phyloP scores from a whole-genome alignment of 805 yeast genomes.

The Saccharomycopsis babjevae region DNA sequence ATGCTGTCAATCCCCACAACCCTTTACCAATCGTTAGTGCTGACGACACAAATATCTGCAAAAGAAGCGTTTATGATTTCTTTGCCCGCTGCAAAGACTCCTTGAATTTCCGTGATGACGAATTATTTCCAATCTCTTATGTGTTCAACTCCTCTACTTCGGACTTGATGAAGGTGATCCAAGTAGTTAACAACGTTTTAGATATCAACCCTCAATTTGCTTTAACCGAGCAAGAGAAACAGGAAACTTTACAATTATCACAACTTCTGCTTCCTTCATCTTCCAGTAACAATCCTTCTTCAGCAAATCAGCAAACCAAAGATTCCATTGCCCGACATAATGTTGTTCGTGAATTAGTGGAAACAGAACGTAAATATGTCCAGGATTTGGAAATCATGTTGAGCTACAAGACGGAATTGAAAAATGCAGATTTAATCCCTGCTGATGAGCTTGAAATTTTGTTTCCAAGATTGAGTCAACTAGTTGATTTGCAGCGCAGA shows the following conservation, averaged over 20 bases:
- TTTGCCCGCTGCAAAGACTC: constrained; percentile 75
- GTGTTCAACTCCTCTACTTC: constrained; percentile 77
- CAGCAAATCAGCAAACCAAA: constrained; percentile 20
- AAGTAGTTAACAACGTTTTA: constrained; percentile 58
- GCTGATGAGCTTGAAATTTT: constrained; percentile 71
- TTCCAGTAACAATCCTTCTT: not conserved
- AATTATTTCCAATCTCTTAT: constrained; percentile 80
- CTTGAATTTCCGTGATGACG: constrained; percentile 65
- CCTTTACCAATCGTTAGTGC: constrained; percentile 57
- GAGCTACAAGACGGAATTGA: constrained; percentile 57
- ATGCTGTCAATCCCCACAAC: constrained; percentile 50
- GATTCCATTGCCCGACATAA: constrained; percentile 50
- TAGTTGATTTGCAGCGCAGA: constrained; percentile 87
- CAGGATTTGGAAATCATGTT: constrained; percentile 75
- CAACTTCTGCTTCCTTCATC: not conserved
- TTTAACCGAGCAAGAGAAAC: constrained; percentile 22
- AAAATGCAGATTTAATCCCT: constrained; percentile 54
- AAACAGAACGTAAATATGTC: constrained; percentile 87
- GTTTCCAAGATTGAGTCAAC: constrained; percentile 75
- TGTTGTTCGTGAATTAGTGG: constrained; percentile 74
- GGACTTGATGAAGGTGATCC: constrained; percentile 64
- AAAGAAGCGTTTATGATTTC: constrained; percentile 83
- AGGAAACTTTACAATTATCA: constrained; percentile 3
- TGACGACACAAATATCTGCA: constrained; percentile 76
- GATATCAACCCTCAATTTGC: constrained; percentile 38